Conservation (phyloP, 176 grass and related monocot genomes). For the Oryza brachyantha region DNA sequence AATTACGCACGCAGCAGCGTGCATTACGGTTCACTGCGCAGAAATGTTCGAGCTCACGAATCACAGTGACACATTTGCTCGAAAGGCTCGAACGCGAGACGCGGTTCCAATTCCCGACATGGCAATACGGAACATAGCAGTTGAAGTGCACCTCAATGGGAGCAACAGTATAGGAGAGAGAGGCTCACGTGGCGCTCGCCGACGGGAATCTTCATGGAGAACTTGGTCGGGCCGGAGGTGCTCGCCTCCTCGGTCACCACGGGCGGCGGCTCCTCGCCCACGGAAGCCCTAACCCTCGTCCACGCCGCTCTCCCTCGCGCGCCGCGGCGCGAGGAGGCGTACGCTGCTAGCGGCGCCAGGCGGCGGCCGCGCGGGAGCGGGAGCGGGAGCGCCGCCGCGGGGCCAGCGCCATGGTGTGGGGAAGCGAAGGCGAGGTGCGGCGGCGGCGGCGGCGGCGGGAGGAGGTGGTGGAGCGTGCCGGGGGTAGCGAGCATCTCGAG, state of each 20-base stretch:
- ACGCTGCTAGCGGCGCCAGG: background rate
- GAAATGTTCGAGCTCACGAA: background rate
- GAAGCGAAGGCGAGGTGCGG: slow-evolving; percentile 30
- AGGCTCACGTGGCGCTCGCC: slow-evolving; percentile 75
- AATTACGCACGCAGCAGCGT: no score
- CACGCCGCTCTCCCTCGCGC: background rate
- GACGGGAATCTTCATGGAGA: slow-evolving; percentile 75
- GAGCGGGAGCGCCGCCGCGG: slow-evolving; percentile 18
- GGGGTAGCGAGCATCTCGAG: slow-evolving; percentile 49
- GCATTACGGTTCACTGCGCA: slow-evolving; percentile 7
- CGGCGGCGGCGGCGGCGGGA: slow-evolving; percentile 34
- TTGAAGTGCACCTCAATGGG: background rate
- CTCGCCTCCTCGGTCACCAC: slow-evolving; percentile 20
- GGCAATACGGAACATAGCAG: background rate
- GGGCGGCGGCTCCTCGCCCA: background rate
- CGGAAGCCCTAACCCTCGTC: slow-evolving; percentile 24
- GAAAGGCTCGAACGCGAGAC: background rate
- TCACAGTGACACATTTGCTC: background rate
- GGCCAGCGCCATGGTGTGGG: background rate
- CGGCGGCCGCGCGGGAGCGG: slow-evolving; percentile 10
- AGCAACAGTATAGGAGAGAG: background rate
- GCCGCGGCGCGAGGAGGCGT: slow-evolving; percentile 16
- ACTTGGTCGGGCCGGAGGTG: slow-evolving; percentile 44
- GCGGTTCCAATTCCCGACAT: background rate
- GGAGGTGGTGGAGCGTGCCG: slow-evolving; percentile 41